Conservation (phyloP, 1,139 yeast species). For the Scheffersomyces cryptocercus region DNA sequence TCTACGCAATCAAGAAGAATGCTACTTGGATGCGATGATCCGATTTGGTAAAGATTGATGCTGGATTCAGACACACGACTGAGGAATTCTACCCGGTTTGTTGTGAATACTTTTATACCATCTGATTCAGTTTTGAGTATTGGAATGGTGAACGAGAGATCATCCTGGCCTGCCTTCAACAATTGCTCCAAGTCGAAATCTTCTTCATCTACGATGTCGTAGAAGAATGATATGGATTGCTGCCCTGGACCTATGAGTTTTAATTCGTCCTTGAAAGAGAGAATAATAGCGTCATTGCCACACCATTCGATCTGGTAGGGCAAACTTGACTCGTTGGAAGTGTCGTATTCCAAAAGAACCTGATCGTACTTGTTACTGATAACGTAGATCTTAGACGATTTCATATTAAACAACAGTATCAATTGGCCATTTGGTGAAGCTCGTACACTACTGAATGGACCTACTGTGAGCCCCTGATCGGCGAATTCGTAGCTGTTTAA, state of each 20-base stretch:
- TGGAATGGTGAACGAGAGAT: conserved; percentile 36
- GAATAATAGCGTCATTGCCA: conserved; percentile 76
- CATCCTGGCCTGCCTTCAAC: conserved; percentile 18
- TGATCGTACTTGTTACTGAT: conserved; percentile 52
- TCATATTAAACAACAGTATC: conserved; percentile 54
- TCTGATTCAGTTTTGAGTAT: conserved; percentile 57
- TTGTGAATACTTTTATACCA: conserved; percentile 69
- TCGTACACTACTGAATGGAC: conserved; percentile 55
- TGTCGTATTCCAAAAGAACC: conserved; percentile 53
- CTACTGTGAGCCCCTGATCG: conserved; percentile 50
- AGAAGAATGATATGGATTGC: conserved; percentile 51
- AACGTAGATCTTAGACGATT: conserved; percentile 50
- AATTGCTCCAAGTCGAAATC: conserved; percentile 28
- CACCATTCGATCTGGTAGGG: conserved; percentile 71
- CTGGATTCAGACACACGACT: conserved; percentile 62
- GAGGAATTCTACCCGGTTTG: conserved; percentile 60
- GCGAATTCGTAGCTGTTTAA: conserved; percentile 24
- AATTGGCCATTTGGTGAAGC: conserved; percentile 65
- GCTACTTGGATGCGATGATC: conserved; percentile 82
- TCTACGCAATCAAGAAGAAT: conserved; percentile 82
- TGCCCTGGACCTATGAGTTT: conserved; percentile 73
- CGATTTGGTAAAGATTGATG: conserved; percentile 71
- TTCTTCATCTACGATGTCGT: conserved; percentile 37
- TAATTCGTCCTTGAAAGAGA: conserved; percentile 63
- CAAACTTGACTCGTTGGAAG: conserved; percentile 35